A percentile compares a stretch with the other conserved stretches of the same genome.
Evolutionary conservation across 805 yeast species (phyloP).

Genomic region (Cyberlindnera nakhonratchasimensis): DNA sequence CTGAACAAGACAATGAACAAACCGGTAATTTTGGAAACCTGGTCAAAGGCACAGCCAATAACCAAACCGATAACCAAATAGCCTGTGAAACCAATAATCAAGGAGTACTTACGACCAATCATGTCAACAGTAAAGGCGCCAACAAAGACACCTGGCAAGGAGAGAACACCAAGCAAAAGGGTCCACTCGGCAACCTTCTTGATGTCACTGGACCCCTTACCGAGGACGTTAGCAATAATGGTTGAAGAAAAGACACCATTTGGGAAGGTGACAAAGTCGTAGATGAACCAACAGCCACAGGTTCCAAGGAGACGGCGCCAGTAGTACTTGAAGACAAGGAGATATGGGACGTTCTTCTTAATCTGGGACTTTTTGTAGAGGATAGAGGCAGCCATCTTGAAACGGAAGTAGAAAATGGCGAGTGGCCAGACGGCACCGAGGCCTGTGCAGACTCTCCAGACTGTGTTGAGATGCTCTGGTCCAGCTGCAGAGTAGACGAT

Average conservation of each 20-base stretch:
- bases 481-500: conserved; percentile 61
- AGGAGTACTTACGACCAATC: conserved; percentile 68
- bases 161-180: conserved; percentile 57
- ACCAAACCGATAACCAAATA: conserved; percentile 69
- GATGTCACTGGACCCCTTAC: conserved; percentile 34
- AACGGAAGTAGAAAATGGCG: conserved; percentile 66
- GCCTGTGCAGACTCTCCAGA: conserved; percentile 71
- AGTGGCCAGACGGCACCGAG: conserved; percentile 68
- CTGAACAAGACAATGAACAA: conserved; percentile 73
- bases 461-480: conserved; percentile 39
- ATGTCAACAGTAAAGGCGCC: conserved; percentile 65
- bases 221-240: conserved; percentile 54
- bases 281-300: conserved; percentile 74
- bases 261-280: conserved; percentile 79
- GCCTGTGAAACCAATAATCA: conserved; percentile 68
- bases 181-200: conserved; percentile 71
- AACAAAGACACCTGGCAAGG: conserved; percentile 68
- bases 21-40: conserved; percentile 53
- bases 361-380: conserved; percentile 65
- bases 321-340: conserved; percentile 58
- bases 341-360: conserved; percentile 52
- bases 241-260: conserved; percentile 67
- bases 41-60: conserved; percentile 60
- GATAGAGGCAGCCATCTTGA: conserved; percentile 63
- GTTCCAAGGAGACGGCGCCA: conserved; percentile 70